These are phyloP conservation scores for Podospora bellae-mahoneyi DNA, from an alignment of 495 filamentous ascomycete genomes.

Conservation along the genomic window DNA sequence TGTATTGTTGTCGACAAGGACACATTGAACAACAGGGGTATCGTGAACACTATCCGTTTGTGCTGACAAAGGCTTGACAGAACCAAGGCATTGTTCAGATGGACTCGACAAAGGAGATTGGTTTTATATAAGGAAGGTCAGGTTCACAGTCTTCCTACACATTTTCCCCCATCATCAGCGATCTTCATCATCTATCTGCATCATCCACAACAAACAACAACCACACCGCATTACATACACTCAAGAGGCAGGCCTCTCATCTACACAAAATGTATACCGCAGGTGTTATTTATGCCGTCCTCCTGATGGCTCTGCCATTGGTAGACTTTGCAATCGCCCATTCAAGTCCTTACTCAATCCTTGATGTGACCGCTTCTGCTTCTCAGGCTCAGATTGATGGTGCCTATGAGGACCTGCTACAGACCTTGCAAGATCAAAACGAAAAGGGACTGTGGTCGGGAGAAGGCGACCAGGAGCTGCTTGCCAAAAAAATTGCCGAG, in stretches of 20 bases:
- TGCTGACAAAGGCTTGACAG: neutral
- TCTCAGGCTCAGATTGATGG: neutral
- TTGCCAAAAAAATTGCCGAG: neutral
- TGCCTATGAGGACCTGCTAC: neutral
- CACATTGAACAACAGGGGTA: neutral
- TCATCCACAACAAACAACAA: neutral
- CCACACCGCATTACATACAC: neutral
- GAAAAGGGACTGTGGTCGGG: neutral
- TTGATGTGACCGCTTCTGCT: neutral
- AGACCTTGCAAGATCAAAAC: neutral
- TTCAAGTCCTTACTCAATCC: neutral
- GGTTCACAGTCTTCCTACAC: too few species aligned
- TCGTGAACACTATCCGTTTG: neutral
- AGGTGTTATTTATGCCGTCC: neutral
- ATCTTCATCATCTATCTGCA: neutral
- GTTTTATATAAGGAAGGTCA: too few species aligned
- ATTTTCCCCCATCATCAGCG: neutral
- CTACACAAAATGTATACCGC: neutral
- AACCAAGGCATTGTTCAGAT: neutral
- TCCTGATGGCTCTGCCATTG: neutral
- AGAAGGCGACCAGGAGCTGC: neutral
- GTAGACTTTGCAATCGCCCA: neutral
- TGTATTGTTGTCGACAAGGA: neutral
- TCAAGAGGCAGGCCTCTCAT: neutral
- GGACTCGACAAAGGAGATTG: neutral